Evolutionary conservation across 352 stramenopile species (phyloP).

Genomic region (Pythium insidiosum): DNA sequence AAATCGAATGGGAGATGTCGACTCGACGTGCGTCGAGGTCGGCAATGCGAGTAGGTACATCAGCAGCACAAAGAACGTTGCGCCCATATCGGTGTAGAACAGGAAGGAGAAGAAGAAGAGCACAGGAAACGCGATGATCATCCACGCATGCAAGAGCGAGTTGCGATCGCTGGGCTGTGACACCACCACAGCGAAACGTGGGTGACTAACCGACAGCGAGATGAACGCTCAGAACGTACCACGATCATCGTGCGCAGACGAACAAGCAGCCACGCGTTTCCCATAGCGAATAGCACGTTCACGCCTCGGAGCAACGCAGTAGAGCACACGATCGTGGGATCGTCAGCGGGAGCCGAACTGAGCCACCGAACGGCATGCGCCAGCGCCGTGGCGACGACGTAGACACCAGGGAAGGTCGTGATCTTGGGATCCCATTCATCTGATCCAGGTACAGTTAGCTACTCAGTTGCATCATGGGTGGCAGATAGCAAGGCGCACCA

Average conservation of each 20-base stretch:
- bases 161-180: slow-evolving; percentile 31
- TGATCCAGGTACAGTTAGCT: slow-evolving; percentile 14
- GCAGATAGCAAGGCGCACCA: too few species aligned
- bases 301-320: slow-evolving; percentile 48
- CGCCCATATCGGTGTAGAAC: slow-evolving; percentile 86
- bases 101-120: slow-evolving; percentile 87
- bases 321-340: slow-evolving; percentile 56
- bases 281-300: slow-evolving; percentile 76
- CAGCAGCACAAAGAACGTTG: slow-evolving; percentile 84
- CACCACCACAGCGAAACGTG: background rate
- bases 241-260: slow-evolving; percentile 32
- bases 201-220: too few species aligned
- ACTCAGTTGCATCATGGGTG: too few species aligned
- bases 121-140: slow-evolving; percentile 71
- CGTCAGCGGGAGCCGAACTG: background rate
- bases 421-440: slow-evolving; percentile 89
- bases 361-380: slow-evolving; percentile 14
- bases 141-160: slow-evolving; percentile 50
- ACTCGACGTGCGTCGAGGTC: slow-evolving; percentile 29
- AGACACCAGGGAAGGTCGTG: slow-evolving; percentile 88
- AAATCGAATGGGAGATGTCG: slow-evolving; percentile 29
- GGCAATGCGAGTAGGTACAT: slow-evolving; percentile 63
- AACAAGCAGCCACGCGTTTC: slow-evolving; percentile 41
- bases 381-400: slow-evolving; percentile 50
- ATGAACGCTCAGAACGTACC: slow-evolving; percentile 11